Evolutionary conservation across 2,329 filamentous ascomycete genomes (phyloP).

Genomic region (Pseudopithomyces maydicus): DNA sequence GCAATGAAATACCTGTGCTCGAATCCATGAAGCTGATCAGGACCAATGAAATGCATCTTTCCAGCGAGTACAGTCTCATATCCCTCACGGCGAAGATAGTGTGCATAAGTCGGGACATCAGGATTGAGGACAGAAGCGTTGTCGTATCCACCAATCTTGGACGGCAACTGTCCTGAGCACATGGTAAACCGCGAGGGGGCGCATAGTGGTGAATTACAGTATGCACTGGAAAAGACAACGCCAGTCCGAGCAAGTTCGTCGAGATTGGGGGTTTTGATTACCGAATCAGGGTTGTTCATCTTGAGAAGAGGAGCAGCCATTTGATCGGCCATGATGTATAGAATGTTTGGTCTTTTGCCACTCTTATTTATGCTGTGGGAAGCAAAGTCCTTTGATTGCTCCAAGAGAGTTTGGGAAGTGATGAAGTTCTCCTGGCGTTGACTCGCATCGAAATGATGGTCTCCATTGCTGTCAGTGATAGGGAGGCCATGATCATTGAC

Average conservation of each 20-base stretch:
- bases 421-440: constrained; percentile 28
- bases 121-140: constrained; percentile 85
- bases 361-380: constrained; percentile 16
- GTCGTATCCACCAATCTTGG: constrained; percentile 90
- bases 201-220: constrained; percentile 92
- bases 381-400: constrained; percentile 32
- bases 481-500: constrained; percentile 16
- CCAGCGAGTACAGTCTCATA: constrained; percentile 91
- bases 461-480: constrained; percentile 9
- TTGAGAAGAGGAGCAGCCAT: constrained; percentile 87
- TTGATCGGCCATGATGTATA: constrained; percentile 98
- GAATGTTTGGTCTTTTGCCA: constrained; percentile 69
- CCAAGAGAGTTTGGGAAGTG: constrained; percentile 32
- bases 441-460: constrained; percentile 13
- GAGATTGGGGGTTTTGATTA: constrained; percentile 90
- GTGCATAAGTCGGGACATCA: constrained; percentile 88
- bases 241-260: constrained; percentile 80
- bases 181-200: constrained; percentile 92
- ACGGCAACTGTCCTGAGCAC: constrained; percentile 89
- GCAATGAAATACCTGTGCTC: constrained; percentile 61
- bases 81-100: constrained; percentile 82
- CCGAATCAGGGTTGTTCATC: constrained; percentile 86
- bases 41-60: constrained; percentile 96
- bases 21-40: constrained; percentile 90
- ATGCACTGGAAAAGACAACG: constrained; percentile 91